Percentiles rank a stretch among this genome's conserved stretches.
These are phyloP conservation scores for Suillus americanus DNA, from an alignment of 768 basidiomycete species.

Conservation along the genomic window DNA sequence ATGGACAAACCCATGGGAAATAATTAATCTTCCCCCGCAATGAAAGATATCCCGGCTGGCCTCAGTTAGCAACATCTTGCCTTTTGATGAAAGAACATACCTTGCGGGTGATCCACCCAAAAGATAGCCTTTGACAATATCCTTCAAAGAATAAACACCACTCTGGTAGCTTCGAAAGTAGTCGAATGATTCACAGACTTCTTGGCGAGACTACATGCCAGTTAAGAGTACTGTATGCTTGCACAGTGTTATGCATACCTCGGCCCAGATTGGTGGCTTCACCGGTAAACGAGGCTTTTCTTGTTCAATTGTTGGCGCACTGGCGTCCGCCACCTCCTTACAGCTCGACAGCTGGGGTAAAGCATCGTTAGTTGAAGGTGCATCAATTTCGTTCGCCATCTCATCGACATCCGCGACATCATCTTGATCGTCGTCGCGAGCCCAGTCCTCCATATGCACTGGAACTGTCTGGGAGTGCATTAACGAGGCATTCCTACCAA, in stretches of 20 bases:
- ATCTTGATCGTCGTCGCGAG: constrained; percentile 20
- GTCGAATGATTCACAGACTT: constrained; percentile 77
- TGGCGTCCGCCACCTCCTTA: neutral
- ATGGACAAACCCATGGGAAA: constrained; percentile 74
- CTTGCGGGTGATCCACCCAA: constrained; percentile 67
- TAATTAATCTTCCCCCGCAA: constrained; percentile 65
- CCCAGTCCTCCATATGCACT: constrained; percentile 22
- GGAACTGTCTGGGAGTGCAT: neutral
- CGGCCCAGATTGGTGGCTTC: constrained; percentile 44
- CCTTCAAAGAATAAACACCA: constrained; percentile 68
- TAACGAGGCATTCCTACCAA: constrained; percentile 15
- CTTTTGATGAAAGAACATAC: constrained; percentile 36
- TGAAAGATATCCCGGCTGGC: constrained; percentile 68
- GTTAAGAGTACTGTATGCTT: neutral
- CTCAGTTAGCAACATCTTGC: neutral
- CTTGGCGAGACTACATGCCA: constrained; percentile 66
- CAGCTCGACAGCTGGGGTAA: constrained; percentile 15
- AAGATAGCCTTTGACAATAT: constrained; percentile 72
- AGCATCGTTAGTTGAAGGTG: constrained; percentile 10
- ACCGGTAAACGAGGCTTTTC: constrained; percentile 26
- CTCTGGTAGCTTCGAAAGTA: constrained; percentile 72
- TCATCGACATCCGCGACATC: constrained; percentile 12
- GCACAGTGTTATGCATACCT: constrained; percentile 30
- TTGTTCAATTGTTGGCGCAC: neutral
- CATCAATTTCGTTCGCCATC: constrained; percentile 6